phyloP scores from a whole-genome alignment of 495 filamentous ascomycete species.

The Penicillium mononematosum region DNA sequence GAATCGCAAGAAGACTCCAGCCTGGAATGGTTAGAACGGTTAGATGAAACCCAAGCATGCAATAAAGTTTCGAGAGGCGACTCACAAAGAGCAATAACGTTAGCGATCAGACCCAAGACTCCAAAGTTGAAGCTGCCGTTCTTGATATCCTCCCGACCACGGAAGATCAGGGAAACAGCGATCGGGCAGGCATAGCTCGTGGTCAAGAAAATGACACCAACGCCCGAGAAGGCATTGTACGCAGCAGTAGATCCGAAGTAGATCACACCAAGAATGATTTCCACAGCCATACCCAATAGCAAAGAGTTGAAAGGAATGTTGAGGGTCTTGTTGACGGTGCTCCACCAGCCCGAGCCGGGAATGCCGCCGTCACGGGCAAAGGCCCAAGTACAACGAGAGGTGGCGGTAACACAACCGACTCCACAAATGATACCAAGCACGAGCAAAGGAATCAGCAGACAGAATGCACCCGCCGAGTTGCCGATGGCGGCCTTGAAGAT shows the following conservation, averaged over 20 bases:
- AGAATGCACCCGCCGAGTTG: conserved; percentile 55
- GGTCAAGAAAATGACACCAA: conserved; percentile 58
- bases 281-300: conserved; percentile 48
- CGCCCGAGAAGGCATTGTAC: conserved; percentile 60
- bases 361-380: conserved; percentile 64
- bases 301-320: conserved; percentile 55
- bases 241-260: conserved; percentile 57
- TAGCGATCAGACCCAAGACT: conserved; percentile 52
- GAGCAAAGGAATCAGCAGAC: conserved; percentile 63
- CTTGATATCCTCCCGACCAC: conserved; percentile 50
- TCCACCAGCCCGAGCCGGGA: conserved; percentile 60
- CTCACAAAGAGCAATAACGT: conserved; percentile 54
- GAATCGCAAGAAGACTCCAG: conserved; percentile 60
- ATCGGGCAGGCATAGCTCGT: conserved; percentile 55
- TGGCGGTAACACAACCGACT: conserved; percentile 65
- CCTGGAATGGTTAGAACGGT: conserved; percentile 31
- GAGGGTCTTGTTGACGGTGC: conserved; percentile 45
- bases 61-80: conserved; percentile 3
- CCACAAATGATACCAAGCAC: conserved; percentile 67
- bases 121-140: conserved; percentile 58
- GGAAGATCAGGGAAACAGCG: conserved; percentile 49
- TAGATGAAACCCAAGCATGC: conserved; percentile 4
- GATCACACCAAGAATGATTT: conserved; percentile 53
- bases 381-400: conserved; percentile 67
- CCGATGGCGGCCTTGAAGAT: conserved; percentile 26